A percentile compares a stretch with the other conserved stretches of the same genome.
phyloP scores from a whole-genome alignment of 2,329 filamentous ascomycete genomes.

The Cladophialophora yegresii region DNA sequence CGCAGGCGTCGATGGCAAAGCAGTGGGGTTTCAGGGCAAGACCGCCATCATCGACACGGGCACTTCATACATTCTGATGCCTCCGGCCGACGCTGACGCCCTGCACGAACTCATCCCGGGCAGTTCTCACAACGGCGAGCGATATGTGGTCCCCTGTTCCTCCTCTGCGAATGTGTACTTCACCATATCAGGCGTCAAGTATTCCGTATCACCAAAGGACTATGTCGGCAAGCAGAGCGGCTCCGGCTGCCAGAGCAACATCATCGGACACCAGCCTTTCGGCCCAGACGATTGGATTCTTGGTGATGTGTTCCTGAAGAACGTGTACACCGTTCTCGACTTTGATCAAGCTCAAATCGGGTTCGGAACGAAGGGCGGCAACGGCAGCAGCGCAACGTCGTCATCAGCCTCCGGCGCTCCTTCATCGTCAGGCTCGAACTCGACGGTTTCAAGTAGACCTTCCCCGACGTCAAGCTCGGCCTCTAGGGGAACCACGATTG shows the following conservation, averaged over 20 bases:
- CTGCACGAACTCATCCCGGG: constrained; percentile 70
- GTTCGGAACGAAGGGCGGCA: constrained; percentile 24
- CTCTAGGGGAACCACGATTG: constrained; percentile 2
- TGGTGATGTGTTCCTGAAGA: constrained; percentile 84
- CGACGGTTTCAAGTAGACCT: constrained; percentile 43
- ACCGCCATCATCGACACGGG: constrained; percentile 80
- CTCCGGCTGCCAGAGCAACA: constrained; percentile 63
- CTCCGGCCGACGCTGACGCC: constrained; percentile 63
- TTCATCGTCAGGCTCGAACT: constrained; percentile 61
- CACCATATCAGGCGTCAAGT: constrained; percentile 67
- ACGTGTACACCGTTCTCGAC: constrained; percentile 85
- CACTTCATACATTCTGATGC: constrained; percentile 76
- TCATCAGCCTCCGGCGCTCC: constrained; percentile 56
- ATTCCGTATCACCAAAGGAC: constrained; percentile 68
- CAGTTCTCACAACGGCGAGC: constrained; percentile 57
- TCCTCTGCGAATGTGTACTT: constrained; percentile 63
- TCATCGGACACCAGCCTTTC: constrained; percentile 71
- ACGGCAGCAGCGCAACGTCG: constrained; percentile 56
- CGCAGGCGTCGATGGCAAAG: constrained; percentile 61
- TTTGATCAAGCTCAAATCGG: constrained; percentile 57
- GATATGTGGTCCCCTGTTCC: constrained; percentile 72
- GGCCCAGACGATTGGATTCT: constrained; percentile 69
- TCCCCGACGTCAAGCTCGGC: constrained; percentile 17
- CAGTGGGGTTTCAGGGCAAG: constrained; percentile 57
- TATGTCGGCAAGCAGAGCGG: constrained; percentile 58